Conservation (phyloP, 2,329 filamentous ascomycete genomes). For the Aspergillus flavus region DNA sequence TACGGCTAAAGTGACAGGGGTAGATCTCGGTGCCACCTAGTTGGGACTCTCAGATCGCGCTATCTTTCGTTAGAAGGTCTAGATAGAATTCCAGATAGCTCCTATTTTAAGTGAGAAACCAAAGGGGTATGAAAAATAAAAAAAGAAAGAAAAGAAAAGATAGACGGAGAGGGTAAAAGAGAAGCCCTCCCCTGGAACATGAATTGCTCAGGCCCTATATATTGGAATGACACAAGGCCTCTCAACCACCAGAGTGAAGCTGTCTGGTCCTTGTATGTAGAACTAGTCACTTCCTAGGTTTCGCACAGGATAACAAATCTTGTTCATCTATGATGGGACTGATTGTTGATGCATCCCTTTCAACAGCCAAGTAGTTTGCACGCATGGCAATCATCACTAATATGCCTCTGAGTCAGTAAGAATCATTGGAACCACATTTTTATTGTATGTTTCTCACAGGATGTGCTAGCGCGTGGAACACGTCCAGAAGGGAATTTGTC, state of each 20-base stretch:
- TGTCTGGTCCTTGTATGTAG: background rate
- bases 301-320: background rate
- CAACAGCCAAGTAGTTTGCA: background rate
- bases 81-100: background rate
- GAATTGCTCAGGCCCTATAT: background rate
- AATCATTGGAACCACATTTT: background rate
- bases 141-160: background rate
- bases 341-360: background rate
- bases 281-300: background rate
- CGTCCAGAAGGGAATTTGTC: slow-evolving; percentile 25
- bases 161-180: background rate
- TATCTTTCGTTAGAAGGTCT: background rate
- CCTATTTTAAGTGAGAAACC: background rate
- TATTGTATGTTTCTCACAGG: background rate
- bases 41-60: slow-evolving; percentile 3
- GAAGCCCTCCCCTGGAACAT: background rate
- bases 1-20: slow-evolving; percentile 16
- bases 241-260: background rate
- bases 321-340: background rate
- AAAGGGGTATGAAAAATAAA: background rate
- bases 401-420: background rate
- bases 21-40: slow-evolving; percentile 5
- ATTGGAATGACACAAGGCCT: background rate
- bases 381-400: background rate
- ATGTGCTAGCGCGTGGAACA: slow-evolving; percentile 18